Evolutionary conservation across 345 rosid species (phyloP).

Genomic region (Bruguiera sexangula): DNA sequence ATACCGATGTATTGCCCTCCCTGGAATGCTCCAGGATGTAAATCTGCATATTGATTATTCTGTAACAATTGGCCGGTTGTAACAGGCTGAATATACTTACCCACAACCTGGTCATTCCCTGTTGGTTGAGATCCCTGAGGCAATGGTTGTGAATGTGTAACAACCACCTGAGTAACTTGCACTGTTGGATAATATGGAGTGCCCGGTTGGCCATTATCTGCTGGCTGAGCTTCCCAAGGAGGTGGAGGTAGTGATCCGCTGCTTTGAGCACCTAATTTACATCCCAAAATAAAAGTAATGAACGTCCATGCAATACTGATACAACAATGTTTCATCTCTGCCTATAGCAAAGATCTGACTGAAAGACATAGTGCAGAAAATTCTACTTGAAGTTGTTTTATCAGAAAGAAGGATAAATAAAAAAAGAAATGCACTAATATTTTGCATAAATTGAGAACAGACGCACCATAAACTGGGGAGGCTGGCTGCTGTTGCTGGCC

Average conservation of each 20-base stretch:
- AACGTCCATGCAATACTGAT: background rate
- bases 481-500: slow-evolving; percentile 53
- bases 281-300: slow-evolving; percentile 21
- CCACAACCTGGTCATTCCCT: slow-evolving; percentile 50
- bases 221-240: slow-evolving; percentile 92
- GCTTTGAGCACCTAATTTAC: slow-evolving; percentile 54
- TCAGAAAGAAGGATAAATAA: too few species aligned
- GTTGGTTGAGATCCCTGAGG: slow-evolving; percentile 42
- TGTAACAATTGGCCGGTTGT: slow-evolving; percentile 32
- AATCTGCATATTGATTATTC: slow-evolving; percentile 40
- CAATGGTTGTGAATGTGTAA: slow-evolving; percentile 41
- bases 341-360: background rate
- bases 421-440: too few species aligned
- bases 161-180: slow-evolving; percentile 52
- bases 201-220: slow-evolving; percentile 52
- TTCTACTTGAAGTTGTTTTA: too few species aligned
- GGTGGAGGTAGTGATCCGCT: slow-evolving; percentile 75
- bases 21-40: slow-evolving; percentile 47
- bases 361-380: background rate
- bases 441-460: background rate
- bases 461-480: slow-evolving; percentile 69
- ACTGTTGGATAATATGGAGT: slow-evolving; percentile 57
- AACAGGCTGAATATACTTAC: slow-evolving; percentile 65
- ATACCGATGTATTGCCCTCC: slow-evolving; percentile 63
- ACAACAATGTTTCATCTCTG: background rate